Evolutionary conservation across 371 early-diverging fungal genomes (phyloP).

Genomic region (Mortierella sp.): DNA sequence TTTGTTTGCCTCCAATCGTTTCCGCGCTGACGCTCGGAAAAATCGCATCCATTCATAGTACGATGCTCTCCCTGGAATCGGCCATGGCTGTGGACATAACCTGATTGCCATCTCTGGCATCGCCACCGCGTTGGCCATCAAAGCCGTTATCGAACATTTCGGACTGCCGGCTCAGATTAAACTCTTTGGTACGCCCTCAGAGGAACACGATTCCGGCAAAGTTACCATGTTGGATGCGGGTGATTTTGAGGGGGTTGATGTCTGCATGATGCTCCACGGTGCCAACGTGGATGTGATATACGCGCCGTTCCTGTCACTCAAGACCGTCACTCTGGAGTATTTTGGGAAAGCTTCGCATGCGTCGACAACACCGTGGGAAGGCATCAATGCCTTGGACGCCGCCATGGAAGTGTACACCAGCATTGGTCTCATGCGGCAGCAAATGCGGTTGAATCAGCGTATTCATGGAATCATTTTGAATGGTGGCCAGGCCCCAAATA

Average conservation of each 20-base stretch:
- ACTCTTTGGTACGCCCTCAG: constrained; percentile 86
- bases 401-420: constrained; percentile 68
- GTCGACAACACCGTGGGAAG: constrained; percentile 75
- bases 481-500: constrained; percentile 60
- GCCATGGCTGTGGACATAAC: constrained; percentile 39
- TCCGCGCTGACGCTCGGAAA: no score
- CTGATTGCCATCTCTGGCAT: constrained; percentile 71
- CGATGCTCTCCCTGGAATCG: constrained; percentile 31
- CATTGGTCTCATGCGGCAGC: constrained; percentile 76
- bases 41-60: constrained; percentile 15
- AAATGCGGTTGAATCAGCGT: constrained; percentile 64
- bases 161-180: constrained; percentile 67
- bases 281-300: constrained; percentile 56
- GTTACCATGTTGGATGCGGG: constrained; percentile 70
- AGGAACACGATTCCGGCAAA: constrained; percentile 79
- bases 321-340: constrained; percentile 65
- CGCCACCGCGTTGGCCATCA: constrained; percentile 70
- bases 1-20: neutral
- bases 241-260: constrained; percentile 71
- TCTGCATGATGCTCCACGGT: constrained; percentile 86
- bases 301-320: constrained; percentile 54
- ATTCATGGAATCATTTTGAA: constrained; percentile 70
- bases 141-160: constrained; percentile 61
- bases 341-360: constrained; percentile 77
- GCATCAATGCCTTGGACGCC: constrained; percentile 82